Conservation (phyloP, 345 rosid genomes). For the Pistacia atlantica region DNA sequence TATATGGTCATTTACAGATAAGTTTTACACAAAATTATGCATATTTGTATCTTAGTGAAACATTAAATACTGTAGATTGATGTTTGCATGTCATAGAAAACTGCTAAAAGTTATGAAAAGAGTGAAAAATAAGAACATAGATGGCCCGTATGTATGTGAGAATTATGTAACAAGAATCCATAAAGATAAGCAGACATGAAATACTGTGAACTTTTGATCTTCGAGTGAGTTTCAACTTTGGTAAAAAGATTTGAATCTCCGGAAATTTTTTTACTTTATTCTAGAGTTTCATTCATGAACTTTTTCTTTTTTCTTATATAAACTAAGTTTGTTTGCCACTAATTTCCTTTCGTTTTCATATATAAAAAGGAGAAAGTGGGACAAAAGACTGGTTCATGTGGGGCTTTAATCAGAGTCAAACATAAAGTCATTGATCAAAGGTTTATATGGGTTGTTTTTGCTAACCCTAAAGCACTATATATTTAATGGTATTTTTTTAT, state of each 20-base stretch:
- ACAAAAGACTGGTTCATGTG: slow-evolving; percentile 26
- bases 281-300: slow-evolving; percentile 16
- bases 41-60: neutral
- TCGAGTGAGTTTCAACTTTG: slow-evolving; percentile 23
- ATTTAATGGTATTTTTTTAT: neutral
- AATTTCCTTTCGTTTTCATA: neutral
- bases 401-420: slow-evolving; percentile 34
- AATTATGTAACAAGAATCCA: slow-evolving; percentile 6
- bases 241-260: slow-evolving; percentile 38
- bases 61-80: slow-evolving; percentile 13
- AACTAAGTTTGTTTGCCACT: slow-evolving; percentile 5
- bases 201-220: slow-evolving; percentile 30
- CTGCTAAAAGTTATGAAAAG: neutral
- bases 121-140: neutral
- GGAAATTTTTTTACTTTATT: slow-evolving; percentile 14
- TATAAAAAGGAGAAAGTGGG: slow-evolving; percentile 21
- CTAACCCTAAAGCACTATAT: neutral
- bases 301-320: neutral
- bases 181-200: slow-evolving; percentile 23
- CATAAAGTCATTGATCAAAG: slow-evolving; percentile 27
- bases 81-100: slow-evolving; percentile 26
- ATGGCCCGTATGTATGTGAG: neutral
- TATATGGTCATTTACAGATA: neutral
- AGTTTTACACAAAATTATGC: neutral
- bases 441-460: slow-evolving; percentile 3